phyloP scores from a whole-genome alignment of 768 basidiomycete genomes.

The Calocera cornea region DNA sequence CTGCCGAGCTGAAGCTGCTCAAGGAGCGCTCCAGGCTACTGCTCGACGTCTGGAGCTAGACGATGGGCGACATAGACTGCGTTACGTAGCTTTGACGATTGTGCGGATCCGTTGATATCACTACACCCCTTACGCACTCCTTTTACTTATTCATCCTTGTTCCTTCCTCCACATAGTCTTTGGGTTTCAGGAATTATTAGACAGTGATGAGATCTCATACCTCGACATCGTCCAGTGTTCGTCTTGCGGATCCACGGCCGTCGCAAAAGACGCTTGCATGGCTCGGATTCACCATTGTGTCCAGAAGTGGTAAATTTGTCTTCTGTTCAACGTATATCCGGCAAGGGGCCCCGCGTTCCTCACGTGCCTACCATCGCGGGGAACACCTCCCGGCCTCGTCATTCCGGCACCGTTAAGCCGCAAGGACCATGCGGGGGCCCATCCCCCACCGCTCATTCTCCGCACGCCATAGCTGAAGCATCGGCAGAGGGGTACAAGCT shows the following conservation, averaged over 20 bases:
- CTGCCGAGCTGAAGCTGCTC: slow-evolving; percentile 80
- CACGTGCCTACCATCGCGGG: not conserved
- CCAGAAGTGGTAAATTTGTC: no score
- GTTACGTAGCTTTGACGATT: not conserved
- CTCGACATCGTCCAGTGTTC: not conserved
- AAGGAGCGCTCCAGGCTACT: slow-evolving; percentile 86
- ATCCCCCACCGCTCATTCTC: no score
- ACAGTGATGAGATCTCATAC: not conserved
- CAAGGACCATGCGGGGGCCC: no score
- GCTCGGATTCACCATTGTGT: no score
- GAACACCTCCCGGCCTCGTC: no score
- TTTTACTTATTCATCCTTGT: not conserved
- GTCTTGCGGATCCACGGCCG: no score
- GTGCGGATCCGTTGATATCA: not conserved
- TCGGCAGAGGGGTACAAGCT: not conserved
- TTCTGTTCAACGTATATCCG: not conserved
- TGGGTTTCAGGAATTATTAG: not conserved
- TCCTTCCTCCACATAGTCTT: not conserved
- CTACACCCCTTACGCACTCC: not conserved
- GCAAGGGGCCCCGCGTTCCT: slow-evolving; percentile 1
- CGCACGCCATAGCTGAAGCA: no score
- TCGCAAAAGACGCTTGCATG: no score
- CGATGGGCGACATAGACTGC: not conserved
- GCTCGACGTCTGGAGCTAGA: slow-evolving; percentile 80
- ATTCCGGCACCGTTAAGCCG: no score